Base-by-base conservation (phyloP, 2,329 filamentous ascomycete genomes). In the Anthostomella pinea region DNA sequence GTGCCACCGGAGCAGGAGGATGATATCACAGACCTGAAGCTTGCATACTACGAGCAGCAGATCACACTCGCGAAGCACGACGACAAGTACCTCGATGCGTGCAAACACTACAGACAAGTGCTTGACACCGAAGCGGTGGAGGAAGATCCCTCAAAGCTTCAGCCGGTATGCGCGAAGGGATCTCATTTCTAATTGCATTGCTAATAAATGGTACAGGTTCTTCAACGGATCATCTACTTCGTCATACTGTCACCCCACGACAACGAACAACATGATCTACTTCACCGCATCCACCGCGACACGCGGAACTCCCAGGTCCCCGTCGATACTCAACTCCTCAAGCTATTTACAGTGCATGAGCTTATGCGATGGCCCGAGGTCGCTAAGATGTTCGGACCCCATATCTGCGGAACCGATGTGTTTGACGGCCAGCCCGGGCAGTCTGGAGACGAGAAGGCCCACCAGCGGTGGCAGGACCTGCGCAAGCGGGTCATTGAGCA, bases 401-500 rank as follows among this genome's bases (percentile, higher is more conserved):
- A 96, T 57, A 76, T 98, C 28, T 90, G 85, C 67, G 73, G 75
- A 52, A 95, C 88, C 7, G 93, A 98, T 60, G 85, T 98, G 38
- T 98, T 98, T 59, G 84, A 87, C 53, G 75, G 76, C 17, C 71
- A 75, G 32, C 63, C 76, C 48, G 72, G 77, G 47, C 72, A 81
- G 50, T 81, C 83, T 5, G 70, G 73, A 21, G 89, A 96, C 53
- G 75, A 83, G 43, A 91, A 95, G 66, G 85, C 89, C 18, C 71
- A 86, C 64, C 79, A 84, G 64, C 79, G 93, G 62, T 98, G 91
- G 89, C 78, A 93, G 60, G 93, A 96, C 60, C 73, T 98, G 48
- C 87, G 93, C 57, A 97, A 97, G 77, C 89, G 93, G 35, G 93
- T 98, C 45, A 98, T 98, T 56, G 93, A 98, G 72, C 93, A 98